phyloP scores from a whole-genome alignment of 2,329 filamentous ascomycete genomes.

The Saccharata proteae region DNA sequence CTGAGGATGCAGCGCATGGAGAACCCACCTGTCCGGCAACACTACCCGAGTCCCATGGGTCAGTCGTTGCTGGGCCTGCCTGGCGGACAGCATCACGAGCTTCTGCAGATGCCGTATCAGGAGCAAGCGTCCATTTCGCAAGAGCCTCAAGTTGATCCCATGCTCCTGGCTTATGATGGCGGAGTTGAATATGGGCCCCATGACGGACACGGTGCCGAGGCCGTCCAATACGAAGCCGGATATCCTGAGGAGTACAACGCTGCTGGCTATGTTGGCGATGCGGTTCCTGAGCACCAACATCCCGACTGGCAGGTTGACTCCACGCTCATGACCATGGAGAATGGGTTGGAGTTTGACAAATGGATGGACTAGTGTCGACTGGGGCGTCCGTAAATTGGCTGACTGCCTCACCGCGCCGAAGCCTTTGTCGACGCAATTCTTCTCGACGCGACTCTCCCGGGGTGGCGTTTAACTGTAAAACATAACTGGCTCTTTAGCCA shows the following conservation, averaged over 20 bases:
- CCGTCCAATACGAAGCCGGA: not conserved
- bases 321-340: conserved; percentile 24
- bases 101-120: conserved; percentile 18
- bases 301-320: conserved; percentile 26
- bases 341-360: conserved; percentile 34
- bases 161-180: conserved; percentile 25
- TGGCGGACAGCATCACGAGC: conserved; percentile 25
- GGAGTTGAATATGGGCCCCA: not conserved
- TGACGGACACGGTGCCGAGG: not conserved
- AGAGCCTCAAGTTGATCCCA: conserved; percentile 26
- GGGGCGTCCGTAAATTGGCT: no score
- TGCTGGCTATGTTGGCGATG: conserved; percentile 2
- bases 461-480: no score
- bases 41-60: conserved; percentile 14
- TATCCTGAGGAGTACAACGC: not conserved
- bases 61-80: conserved; percentile 24
- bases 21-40: conserved; percentile 1
- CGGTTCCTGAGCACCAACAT: conserved; percentile 8
- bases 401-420: no score
- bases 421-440: no score
- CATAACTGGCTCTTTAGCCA: no score
- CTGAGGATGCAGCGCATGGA: conserved; percentile 32
- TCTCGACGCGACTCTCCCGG: no score
- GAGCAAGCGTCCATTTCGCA: conserved; percentile 7
- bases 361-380: conserved; percentile 34